A percentile compares a stretch with the other conserved stretches of the same genome.
Evolutionary conservation across 176 grass and related monocot genomes (phyloP).

Genomic region (Panicum miliaceum): DNA sequence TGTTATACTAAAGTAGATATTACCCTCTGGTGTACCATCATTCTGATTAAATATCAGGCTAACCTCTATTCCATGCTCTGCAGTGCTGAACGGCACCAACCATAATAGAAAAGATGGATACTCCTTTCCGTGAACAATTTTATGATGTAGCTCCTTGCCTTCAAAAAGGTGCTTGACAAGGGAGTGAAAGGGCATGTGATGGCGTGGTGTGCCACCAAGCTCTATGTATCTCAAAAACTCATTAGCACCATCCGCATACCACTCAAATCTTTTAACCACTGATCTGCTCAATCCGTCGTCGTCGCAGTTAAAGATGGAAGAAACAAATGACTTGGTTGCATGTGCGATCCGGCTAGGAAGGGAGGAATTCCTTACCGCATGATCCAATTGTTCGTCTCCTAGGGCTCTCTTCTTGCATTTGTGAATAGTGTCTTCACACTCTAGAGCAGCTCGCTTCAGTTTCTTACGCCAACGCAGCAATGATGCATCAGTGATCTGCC

Average conservation of each 20-base stretch:
- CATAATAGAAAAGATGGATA: neutral
- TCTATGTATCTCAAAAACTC: slow-evolving; percentile 6
- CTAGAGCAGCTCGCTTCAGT: slow-evolving; percentile 24
- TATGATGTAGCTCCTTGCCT: neutral
- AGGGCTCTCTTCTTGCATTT: neutral
- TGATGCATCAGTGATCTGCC: neutral
- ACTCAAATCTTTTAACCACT: neutral
- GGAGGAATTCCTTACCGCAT: neutral
- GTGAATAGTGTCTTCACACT: neutral
- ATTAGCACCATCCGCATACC: slow-evolving; percentile 23
- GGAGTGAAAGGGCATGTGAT: neutral
- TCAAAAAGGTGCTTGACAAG: neutral
- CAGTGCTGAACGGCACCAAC: neutral
- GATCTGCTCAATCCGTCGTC: neutral
- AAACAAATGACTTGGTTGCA: neutral
- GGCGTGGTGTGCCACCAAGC: neutral
- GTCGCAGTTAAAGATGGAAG: neutral
- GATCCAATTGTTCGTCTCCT: neutral
- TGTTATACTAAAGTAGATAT: neutral
- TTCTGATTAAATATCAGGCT: neutral
- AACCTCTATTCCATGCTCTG: neutral
- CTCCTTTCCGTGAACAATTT: neutral
- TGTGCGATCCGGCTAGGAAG: neutral
- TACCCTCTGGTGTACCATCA: neutral
- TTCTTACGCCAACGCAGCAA: slow-evolving; percentile 13